Conservation (phyloP, 495 filamentous ascomycete genomes). For the Xylaria castorea region DNA sequence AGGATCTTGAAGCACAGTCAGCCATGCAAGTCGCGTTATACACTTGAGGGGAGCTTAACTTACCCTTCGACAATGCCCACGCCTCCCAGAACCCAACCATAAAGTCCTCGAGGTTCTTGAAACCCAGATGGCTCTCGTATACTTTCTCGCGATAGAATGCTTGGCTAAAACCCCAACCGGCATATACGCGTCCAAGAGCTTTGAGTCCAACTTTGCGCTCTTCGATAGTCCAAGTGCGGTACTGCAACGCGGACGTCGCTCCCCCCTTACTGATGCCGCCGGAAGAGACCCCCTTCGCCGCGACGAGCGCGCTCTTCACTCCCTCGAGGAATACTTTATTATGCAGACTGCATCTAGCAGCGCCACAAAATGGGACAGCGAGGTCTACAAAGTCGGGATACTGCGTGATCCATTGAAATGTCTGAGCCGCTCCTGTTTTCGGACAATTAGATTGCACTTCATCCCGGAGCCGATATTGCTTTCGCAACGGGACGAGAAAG, state of each 20-base stretch:
- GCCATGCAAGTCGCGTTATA: neutral
- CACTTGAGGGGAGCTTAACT: neutral
- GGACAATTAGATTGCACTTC: neutral
- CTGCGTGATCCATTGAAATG: conserved; percentile 72
- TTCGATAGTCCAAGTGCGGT: conserved; percentile 60
- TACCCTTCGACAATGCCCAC: conserved; percentile 30
- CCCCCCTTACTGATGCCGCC: conserved; percentile 52
- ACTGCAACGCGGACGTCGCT: conserved; percentile 26
- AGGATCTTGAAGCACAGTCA: conserved; percentile 56
- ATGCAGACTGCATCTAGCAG: conserved; percentile 70
- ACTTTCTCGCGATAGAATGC: conserved; percentile 73
- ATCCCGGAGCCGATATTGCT: neutral
- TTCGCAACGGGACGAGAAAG: neutral
- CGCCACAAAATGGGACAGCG: conserved; percentile 70
- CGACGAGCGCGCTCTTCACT: conserved; percentile 70
- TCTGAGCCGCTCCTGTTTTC: conserved; percentile 24
- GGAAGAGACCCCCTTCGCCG: conserved; percentile 62
- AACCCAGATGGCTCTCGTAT: conserved; percentile 66
- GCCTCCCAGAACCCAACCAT: conserved; percentile 77
- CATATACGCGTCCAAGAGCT: conserved; percentile 74
- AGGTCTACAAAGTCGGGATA: conserved; percentile 75
- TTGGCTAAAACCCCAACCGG: conserved; percentile 78
- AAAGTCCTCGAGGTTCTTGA: conserved; percentile 70
- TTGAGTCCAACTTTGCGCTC: conserved; percentile 69
- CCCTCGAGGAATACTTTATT: conserved; percentile 79